Percentiles rank a stretch among this genome's conserved stretches.
Conservation (phyloP, 495 filamentous ascomycete species). For the Emericellopsis terricola region DNA sequence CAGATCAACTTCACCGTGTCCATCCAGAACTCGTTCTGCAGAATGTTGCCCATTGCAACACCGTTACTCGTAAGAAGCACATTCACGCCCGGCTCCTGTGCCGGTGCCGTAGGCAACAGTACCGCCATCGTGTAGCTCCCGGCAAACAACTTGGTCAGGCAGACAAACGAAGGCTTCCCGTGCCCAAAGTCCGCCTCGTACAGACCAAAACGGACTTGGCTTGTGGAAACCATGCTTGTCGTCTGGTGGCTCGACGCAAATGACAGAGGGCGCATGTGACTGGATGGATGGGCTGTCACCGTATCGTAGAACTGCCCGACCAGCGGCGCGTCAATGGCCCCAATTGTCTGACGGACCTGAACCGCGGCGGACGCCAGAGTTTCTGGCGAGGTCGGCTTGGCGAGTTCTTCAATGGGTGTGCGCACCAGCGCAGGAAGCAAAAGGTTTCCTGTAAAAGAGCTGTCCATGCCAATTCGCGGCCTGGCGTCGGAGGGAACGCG, state of each 20-base stretch:
- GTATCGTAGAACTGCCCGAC: background rate
- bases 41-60: background rate
- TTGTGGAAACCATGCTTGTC: background rate
- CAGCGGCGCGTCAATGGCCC: background rate
- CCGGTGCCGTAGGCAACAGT: background rate
- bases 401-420: background rate
- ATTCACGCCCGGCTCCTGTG: background rate
- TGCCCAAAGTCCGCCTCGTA: background rate
- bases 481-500: background rate
- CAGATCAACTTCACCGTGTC: background rate
- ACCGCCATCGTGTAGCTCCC: background rate
- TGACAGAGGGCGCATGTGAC: background rate
- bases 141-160: background rate
- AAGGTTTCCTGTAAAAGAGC: background rate
- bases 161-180: background rate
- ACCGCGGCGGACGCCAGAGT: background rate
- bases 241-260: background rate
- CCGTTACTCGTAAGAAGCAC: background rate
- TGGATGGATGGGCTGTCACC: background rate
- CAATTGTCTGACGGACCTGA: background rate
- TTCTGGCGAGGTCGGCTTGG: background rate
- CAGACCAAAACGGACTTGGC: background rate
- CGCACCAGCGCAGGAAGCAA: background rate
- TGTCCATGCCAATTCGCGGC: background rate
- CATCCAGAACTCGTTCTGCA: background rate